A percentile compares a stretch with the other conserved stretches of the same genome.
phyloP scores from a whole-genome alignment of 768 basidiomycete genomes.

The Suillus bovinus region DNA sequence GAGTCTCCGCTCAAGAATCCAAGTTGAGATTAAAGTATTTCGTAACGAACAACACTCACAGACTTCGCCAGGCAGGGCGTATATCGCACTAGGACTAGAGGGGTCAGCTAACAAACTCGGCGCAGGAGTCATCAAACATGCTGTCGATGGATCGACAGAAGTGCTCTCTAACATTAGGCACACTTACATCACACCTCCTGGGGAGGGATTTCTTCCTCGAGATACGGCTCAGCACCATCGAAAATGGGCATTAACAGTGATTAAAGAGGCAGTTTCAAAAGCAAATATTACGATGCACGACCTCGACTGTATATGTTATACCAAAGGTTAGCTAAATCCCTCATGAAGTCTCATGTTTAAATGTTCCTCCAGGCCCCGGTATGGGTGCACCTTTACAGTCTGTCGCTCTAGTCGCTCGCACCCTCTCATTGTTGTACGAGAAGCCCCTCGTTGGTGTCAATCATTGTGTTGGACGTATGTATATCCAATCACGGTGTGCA shows the following conservation, averaged over 20 bases:
- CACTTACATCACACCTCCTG: slow-evolving; percentile 98
- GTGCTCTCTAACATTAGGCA: slow-evolving; percentile 94
- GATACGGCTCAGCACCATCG: slow-evolving; percentile 97
- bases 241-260: slow-evolving; percentile 84
- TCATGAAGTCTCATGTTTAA: neutral
- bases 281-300: slow-evolving; percentile 73
- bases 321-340: slow-evolving; percentile 71
- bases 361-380: slow-evolving; percentile 73
- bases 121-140: slow-evolving; percentile 87
- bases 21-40: slow-evolving; percentile 27
- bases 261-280: slow-evolving; percentile 70
- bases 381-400: slow-evolving; percentile 98
- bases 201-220: slow-evolving; percentile 94
- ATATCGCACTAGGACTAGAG: slow-evolving; percentile 93
- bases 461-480: slow-evolving; percentile 95
- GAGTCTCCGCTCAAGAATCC: slow-evolving; percentile 33
- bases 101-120: slow-evolving; percentile 99
- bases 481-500: neutral
- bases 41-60: slow-evolving; percentile 12
- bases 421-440: slow-evolving; percentile 79
- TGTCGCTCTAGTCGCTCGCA: slow-evolving; percentile 91
- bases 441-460: slow-evolving; percentile 98
- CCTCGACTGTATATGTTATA: slow-evolving; percentile 94
- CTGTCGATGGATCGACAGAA: slow-evolving; percentile 63
- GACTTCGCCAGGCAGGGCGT: slow-evolving; percentile 52